Evolutionary conservation across 805 yeast genomes (phyloP).

Genomic region (Sporopachydermia quercuum): DNA sequence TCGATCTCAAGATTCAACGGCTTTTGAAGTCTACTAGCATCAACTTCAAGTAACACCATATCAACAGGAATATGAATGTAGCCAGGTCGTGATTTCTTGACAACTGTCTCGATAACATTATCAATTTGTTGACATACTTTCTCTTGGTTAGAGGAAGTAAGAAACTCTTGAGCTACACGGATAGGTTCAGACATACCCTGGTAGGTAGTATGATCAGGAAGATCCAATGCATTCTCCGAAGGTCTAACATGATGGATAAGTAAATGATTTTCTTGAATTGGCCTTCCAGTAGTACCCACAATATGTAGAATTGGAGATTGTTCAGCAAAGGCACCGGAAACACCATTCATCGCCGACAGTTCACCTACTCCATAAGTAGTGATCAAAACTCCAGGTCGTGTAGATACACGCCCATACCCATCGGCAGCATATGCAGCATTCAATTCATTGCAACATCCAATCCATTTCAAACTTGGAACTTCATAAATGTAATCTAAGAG

Average conservation of each 20-base stretch:
- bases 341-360: constrained; percentile 68
- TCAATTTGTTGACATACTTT: constrained; percentile 52
- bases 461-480: constrained; percentile 42
- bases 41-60: constrained; percentile 28
- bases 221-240: constrained; percentile 15
- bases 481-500: constrained; percentile 23
- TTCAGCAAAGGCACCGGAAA: constrained; percentile 75
- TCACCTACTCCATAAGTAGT: constrained; percentile 90
- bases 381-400: constrained; percentile 48
- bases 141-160: constrained; percentile 23
- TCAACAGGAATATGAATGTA: constrained; percentile 68
- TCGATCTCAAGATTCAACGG: constrained; percentile 19
- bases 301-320: constrained; percentile 67
- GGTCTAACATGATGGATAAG: constrained; percentile 25
- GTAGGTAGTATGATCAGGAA: constrained; percentile 56
- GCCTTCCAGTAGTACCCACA: constrained; percentile 56
- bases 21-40: constrained; percentile 20
- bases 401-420: constrained; percentile 61
- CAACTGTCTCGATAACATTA: constrained; percentile 39
- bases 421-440: constrained; percentile 87
- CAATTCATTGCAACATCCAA: constrained; percentile 79
- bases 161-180: constrained; percentile 39
- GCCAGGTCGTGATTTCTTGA: constrained; percentile 59
- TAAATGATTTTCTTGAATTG: constrained; percentile 20
- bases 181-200: constrained; percentile 42